Percentiles rank a stretch among this genome's conserved stretches.
Evolutionary conservation across 495 filamentous ascomycete species (phyloP).

Genomic region (Podospora australis): DNA sequence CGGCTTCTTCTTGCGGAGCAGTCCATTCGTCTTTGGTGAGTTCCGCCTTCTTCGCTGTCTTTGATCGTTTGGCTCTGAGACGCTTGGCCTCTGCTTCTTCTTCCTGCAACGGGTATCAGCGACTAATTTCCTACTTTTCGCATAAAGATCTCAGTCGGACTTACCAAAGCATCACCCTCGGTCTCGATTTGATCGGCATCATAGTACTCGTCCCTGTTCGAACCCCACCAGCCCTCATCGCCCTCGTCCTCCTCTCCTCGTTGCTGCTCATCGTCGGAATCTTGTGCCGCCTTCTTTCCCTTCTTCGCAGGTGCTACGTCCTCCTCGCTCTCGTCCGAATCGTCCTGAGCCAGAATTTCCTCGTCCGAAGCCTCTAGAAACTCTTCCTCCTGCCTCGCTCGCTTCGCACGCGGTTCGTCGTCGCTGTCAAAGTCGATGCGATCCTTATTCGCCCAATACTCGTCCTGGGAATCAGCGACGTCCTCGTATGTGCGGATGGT

Average conservation of each 20-base stretch:
- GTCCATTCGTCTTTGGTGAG: constrained; percentile 85
- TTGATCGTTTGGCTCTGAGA: constrained; percentile 80
- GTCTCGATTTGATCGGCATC: constrained; percentile 84
- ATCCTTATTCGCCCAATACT: constrained; percentile 78
- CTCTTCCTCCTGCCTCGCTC: constrained; percentile 57
- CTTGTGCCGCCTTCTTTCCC: constrained; percentile 28
- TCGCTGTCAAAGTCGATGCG: constrained; percentile 77
- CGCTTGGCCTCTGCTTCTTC: constrained; percentile 86
- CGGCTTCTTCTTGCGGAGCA: constrained; percentile 37
- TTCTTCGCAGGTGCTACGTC: constrained; percentile 21
- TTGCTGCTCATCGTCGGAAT: constrained; percentile 35
- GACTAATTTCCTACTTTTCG: neutral
- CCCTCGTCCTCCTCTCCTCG: constrained; percentile 60
- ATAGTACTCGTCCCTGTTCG: constrained; percentile 86
- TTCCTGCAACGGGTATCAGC: constrained; percentile 35
- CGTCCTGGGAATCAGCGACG: constrained; percentile 87
- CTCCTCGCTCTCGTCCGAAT: constrained; percentile 32
- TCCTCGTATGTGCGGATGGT: constrained; percentile 68
- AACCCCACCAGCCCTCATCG: constrained; percentile 76
- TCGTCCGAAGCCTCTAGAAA: constrained; percentile 73
- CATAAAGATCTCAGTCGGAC: constrained; percentile 2
- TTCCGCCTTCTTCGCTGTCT: constrained; percentile 80
- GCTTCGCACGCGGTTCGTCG: constrained; percentile 75
- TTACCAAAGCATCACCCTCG: constrained; percentile 70
- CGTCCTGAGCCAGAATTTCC: constrained; percentile 61